Evolutionary conservation across 768 basidiomycete species (phyloP), one percentile per base, ranked within the genome.

Genomic region (Pleurotus salmoneostramineus): DNA sequence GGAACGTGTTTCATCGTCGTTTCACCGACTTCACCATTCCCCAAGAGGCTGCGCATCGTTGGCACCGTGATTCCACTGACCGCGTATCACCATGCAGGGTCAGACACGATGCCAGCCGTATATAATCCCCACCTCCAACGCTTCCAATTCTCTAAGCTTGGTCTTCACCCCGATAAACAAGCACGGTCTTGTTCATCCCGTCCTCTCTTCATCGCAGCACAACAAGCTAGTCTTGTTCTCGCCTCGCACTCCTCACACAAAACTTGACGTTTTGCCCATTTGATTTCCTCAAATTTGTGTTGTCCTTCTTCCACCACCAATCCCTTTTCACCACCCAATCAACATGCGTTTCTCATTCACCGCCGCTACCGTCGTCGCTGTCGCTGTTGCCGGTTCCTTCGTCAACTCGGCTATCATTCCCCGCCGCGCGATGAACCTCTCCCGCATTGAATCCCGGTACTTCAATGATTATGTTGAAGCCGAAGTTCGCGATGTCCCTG

Each of bases 211-310:
- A 15, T 45, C 52, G 52, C 52, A 55, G 52, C 52, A 55, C 52
- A 55, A 55, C 52, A 55, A 55, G 52, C 52, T 55, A 55, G 52
- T 55, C 52, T 55, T 55, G 52, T 55, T 55, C 52, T 31, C 52
- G 52, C 52, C 31, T 33, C 40, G 44, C 40, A 31, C 40, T 37
- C n/a, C 36, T 42, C 52, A 43, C 50, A 52, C 52, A 55, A 55
- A 55, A 42, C 52, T 55, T 55, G 52, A 55, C 52, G 52, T 42
- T 55, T 55, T 55, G 52, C 52, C 52, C 52, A 55, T 55, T 52
- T 31, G 52, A 55, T 17, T 43, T 27, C 50, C 36, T 55, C 52
- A 55, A 27, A n/a, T 55, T 55, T 55, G 52, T 55, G 52, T 55
- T 52, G 12, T 55, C 40, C 35, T 42, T 31, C 51, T 14, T 51